A percentile compares a stretch with the other conserved stretches of the same genome.
Conservation (phyloP, 2,329 filamentous ascomycete genomes). For the Aspergillus caelatus region DNA sequence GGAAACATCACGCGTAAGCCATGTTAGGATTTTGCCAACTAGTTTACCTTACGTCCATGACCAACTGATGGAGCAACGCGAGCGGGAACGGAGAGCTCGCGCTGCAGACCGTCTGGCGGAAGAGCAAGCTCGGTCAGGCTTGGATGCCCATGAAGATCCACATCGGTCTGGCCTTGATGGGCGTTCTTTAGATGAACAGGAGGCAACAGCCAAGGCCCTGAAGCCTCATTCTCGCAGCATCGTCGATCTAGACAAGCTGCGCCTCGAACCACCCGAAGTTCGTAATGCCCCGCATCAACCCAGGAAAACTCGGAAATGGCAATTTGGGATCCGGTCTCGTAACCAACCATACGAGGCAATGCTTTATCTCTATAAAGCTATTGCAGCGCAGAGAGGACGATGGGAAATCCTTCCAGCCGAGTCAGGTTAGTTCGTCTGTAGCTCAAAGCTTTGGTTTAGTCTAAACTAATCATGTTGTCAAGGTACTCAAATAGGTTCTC, state of each 20-base stretch:
- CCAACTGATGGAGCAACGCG: conserved; percentile 74
- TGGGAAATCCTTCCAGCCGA: conserved; percentile 67
- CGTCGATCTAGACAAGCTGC: conserved; percentile 65
- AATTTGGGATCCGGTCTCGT: conserved; percentile 93
- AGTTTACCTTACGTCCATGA: conserved; percentile 89
- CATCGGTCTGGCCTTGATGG: conserved; percentile 26
- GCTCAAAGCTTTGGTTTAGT: background rate
- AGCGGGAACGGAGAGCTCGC: conserved; percentile 33
- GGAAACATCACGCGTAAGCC: conserved; percentile 68
- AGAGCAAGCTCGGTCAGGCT: conserved; percentile 33
- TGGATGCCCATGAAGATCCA: conserved; percentile 24
- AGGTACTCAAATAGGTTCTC: conserved; percentile 37
- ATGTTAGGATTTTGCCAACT: conserved; percentile 87
- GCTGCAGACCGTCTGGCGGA: conserved; percentile 45
- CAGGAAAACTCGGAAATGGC: conserved; percentile 83
- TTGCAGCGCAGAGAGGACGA: conserved; percentile 83
- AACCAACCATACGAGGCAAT: conserved; percentile 95
- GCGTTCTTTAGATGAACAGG: conserved; percentile 68
- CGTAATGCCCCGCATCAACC: conserved; percentile 48
- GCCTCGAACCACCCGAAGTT: conserved; percentile 58
- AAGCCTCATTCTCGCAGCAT: conserved; percentile 81
- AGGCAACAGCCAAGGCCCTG: conserved; percentile 76
- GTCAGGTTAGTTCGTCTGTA: conserved; percentile 33
- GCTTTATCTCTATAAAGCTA: conserved; percentile 89
- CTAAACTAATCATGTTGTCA: conserved; percentile 12